phyloP scores from a whole-genome alignment of 2,329 filamentous ascomycete species.

The Amesomyces nigricolor region DNA sequence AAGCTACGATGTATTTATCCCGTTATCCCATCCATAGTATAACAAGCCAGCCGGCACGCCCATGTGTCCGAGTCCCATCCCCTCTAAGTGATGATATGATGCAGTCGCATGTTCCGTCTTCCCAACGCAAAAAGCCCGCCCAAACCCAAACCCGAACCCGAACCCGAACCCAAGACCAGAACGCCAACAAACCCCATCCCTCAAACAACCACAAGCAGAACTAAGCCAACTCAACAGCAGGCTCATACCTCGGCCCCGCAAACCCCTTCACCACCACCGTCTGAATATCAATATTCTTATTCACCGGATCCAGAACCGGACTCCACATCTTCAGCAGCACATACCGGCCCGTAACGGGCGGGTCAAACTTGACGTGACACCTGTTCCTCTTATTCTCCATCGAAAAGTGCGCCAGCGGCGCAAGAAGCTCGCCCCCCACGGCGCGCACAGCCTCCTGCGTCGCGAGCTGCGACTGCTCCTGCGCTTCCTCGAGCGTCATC shows the following conservation, averaged over 20 bases:
- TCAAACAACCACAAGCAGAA: not conserved
- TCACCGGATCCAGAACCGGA: conserved; percentile 55
- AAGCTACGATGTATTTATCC: too few species aligned
- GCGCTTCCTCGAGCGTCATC: conserved; percentile 36
- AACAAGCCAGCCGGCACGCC: too few species aligned
- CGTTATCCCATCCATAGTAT: too few species aligned
- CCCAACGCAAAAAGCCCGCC: too few species aligned
- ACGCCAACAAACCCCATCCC: not conserved
- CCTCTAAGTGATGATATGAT: too few species aligned
- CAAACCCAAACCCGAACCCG: too few species aligned
- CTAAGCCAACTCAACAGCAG: conserved; percentile 57
- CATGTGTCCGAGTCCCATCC: too few species aligned
- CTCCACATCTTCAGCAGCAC: conserved; percentile 90
- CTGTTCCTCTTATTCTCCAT: conserved; percentile 78
- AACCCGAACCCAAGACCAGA: too few species aligned
- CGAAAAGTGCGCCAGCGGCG: conserved; percentile 74
- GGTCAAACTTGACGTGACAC: conserved; percentile 81
- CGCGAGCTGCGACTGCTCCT: conserved; percentile 46
- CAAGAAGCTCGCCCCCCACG: conserved; percentile 56
- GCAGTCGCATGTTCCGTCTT: too few species aligned
- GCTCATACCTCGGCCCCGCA: conserved; percentile 80
- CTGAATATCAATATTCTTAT: conserved; percentile 79
- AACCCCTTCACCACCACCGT: conserved; percentile 78
- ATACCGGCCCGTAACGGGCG: conserved; percentile 73
- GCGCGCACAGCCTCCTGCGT: conserved; percentile 53